These are phyloP conservation scores for Antarctomyces pellizariae DNA, from an alignment of 495 filamentous ascomycete genomes.

Conservation along the genomic window DNA sequence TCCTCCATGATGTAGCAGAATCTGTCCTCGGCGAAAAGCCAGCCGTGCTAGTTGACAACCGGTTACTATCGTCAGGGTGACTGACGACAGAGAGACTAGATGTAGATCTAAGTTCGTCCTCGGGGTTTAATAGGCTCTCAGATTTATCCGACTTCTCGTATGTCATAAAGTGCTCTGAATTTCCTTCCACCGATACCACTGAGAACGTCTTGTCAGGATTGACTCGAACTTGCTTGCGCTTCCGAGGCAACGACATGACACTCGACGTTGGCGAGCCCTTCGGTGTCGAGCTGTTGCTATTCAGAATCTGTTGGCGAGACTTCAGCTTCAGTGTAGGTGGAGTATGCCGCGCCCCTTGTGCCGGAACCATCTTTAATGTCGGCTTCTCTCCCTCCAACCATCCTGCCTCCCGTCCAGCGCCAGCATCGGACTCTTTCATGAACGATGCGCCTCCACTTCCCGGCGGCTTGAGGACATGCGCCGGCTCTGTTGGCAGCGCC, in stretches of 20 bases:
- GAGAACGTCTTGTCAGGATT: constrained; percentile 13
- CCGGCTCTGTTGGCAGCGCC: constrained; percentile 28
- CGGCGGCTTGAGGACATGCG: constrained; percentile 23
- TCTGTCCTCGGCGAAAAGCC: constrained; percentile 12
- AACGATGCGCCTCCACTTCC: constrained; percentile 2
- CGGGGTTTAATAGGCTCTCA: not conserved
- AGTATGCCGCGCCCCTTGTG: not conserved
- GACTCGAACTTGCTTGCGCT: constrained; percentile 9
- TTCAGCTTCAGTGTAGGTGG: not conserved
- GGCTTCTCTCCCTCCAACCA: not conserved
- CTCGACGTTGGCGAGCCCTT: constrained; percentile 1
- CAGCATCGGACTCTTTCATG: constrained; percentile 4
- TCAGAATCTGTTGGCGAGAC: not conserved
- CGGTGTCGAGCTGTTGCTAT: not conserved
- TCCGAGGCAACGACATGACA: constrained; percentile 8
- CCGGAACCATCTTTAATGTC: not conserved
- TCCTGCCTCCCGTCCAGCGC: not conserved
- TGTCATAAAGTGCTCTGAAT: no score
- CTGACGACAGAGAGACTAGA: constrained; percentile 21
- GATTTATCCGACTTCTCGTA: no score
- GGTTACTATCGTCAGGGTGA: constrained; percentile 19
- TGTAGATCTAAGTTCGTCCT: constrained; percentile 4
- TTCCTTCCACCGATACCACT: no score
- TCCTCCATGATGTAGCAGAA: constrained; percentile 3
- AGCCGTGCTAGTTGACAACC: constrained; percentile 21